These are phyloP conservation scores for Claviceps purpurea DNA, from an alignment of 2,329 filamentous ascomycete genomes.

Conservation along the genomic window DNA sequence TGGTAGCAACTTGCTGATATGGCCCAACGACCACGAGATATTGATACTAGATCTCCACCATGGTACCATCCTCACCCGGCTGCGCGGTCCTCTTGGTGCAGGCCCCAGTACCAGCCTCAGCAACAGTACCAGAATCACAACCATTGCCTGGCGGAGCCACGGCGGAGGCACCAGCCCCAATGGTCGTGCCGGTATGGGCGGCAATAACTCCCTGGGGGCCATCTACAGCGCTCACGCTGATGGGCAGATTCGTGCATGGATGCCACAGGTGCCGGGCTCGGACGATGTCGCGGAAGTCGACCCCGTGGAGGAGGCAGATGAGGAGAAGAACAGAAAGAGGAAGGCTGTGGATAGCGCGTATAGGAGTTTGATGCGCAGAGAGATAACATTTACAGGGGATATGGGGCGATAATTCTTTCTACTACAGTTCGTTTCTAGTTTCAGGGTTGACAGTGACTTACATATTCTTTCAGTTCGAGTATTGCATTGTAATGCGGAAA, in stretches of 20 bases:
- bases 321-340: slow-evolving; percentile 50
- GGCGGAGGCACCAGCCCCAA: slow-evolving; percentile 39
- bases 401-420: not conserved
- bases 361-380: slow-evolving; percentile 57
- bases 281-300: slow-evolving; percentile 36
- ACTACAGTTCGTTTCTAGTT: not conserved
- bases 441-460: not conserved
- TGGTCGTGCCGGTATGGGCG: slow-evolving; percentile 42
- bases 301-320: slow-evolving; percentile 23
- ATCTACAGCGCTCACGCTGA: slow-evolving; percentile 76
- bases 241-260: slow-evolving; percentile 72
- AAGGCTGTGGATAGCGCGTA: slow-evolving; percentile 72
- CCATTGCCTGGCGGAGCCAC: slow-evolving; percentile 56
- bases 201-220: slow-evolving; percentile 35
- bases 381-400: slow-evolving; percentile 46
- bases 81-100: slow-evolving; percentile 49
- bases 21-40: slow-evolving; percentile 71
- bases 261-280: slow-evolving; percentile 41
- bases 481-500: too few species aligned
- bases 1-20: slow-evolving; percentile 55
- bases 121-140: slow-evolving; percentile 52
- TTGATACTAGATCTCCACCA: slow-evolving; percentile 68
- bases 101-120: slow-evolving; percentile 24
- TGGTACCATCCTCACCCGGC: slow-evolving; percentile 56
- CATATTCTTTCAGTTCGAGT: too few species aligned